These are phyloP conservation scores for Poterioochromonas sp. DNA, from an alignment of 352 stramenopile species.

Conservation along the genomic window DNA sequence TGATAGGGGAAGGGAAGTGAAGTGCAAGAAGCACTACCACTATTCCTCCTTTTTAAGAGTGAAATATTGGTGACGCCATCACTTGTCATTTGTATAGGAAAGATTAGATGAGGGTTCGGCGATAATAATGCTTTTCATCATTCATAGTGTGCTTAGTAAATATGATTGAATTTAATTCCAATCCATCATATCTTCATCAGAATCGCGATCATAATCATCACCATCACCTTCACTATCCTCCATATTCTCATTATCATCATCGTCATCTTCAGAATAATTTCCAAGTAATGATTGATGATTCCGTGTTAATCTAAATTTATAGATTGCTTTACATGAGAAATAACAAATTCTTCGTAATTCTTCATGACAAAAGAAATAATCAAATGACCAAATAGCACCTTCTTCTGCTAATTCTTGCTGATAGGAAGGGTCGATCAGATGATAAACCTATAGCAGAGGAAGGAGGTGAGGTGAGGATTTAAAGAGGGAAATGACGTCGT, in stretches of 20 bases:
- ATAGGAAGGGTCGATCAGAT: too few relatives aligned
- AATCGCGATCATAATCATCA: slow-evolving; percentile 36
- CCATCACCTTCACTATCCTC: slow-evolving; percentile 43
- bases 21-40: too few relatives aligned
- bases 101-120: too few relatives aligned
- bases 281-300: not conserved
- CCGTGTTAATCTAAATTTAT: not conserved
- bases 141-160: too few relatives aligned
- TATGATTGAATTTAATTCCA: too few relatives aligned
- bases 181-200: not conserved
- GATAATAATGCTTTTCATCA: too few relatives aligned
- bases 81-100: too few relatives aligned
- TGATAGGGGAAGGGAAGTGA: too few relatives aligned
- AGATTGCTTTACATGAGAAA: not conserved
- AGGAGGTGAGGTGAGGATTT: too few relatives aligned
- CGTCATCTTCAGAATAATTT: not conserved
- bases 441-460: too few relatives aligned
- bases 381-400: not conserved
- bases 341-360: slow-evolving; percentile 26
- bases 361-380: slow-evolving; percentile 24
- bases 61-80: too few relatives aligned
- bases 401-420: not conserved
- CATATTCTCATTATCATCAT: not conserved
- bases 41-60: too few relatives aligned
- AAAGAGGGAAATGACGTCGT: not conserved